Percentiles rank a stretch among this genome's conserved stretches.
These are phyloP conservation scores for Chlorophyllum brunneum DNA, from an alignment of 768 basidiomycete species.

Conservation along the genomic window DNA sequence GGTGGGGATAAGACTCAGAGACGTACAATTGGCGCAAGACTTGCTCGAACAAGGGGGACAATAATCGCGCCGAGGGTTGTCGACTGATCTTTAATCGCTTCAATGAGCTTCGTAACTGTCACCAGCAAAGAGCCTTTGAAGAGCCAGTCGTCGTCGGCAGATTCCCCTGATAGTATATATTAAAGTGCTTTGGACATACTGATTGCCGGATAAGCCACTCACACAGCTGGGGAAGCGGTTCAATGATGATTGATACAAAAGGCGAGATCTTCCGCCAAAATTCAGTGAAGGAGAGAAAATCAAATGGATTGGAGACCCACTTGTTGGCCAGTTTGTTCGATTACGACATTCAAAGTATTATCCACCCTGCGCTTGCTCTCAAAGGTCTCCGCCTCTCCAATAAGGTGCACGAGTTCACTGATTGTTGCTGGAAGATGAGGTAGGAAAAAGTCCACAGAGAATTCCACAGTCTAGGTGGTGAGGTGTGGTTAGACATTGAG, in stretches of 20 bases:
- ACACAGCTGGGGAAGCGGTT: conserved; percentile 73
- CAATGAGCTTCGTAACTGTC: conserved; percentile 65
- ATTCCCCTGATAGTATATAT: conserved; percentile 48
- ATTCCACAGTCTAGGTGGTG: conserved; percentile 56
- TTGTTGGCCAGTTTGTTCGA: conserved; percentile 48
- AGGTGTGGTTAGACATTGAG: conserved; percentile 11
- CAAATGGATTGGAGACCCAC: conserved; percentile 22
- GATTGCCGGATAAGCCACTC: conserved; percentile 21
- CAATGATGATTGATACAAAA: conserved; percentile 53
- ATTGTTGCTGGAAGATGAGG: conserved; percentile 63
- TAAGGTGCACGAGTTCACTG: conserved; percentile 62
- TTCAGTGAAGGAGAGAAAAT: neutral
- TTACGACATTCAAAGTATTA: conserved; percentile 61
- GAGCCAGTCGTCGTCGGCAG: conserved; percentile 63
- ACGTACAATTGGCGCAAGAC: conserved; percentile 53
- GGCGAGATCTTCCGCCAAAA: conserved; percentile 55
- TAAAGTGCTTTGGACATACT: neutral
- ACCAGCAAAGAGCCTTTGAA: conserved; percentile 70
- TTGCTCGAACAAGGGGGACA: conserved; percentile 61
- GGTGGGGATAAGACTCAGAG: neutral
- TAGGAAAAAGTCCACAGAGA: conserved; percentile 59
- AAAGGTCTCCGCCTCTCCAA: conserved; percentile 68
- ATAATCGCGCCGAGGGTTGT: conserved; percentile 49
- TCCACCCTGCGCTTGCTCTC: conserved; percentile 79
- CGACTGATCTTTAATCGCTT: conserved; percentile 67